A percentile compares a stretch with the other conserved stretches of the same genome.
Conservation (phyloP, 1,139 yeast genomes). For the Scheffersomyces parashehatae region DNA sequence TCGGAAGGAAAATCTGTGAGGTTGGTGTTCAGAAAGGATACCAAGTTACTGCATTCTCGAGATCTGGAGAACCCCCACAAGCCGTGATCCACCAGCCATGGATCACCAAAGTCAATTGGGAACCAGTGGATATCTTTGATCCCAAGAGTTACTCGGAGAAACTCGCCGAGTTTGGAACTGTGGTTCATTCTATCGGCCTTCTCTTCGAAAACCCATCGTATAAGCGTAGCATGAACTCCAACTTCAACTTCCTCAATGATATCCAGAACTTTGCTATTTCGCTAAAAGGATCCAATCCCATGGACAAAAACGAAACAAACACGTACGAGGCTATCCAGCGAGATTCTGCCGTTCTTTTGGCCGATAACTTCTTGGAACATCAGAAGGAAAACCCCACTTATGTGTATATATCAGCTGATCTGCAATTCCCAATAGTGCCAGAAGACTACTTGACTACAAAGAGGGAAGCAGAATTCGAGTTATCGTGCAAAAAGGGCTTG, state of each 20-base stretch:
- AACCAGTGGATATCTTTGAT: constrained; percentile 64
- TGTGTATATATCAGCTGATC: constrained; percentile 82
- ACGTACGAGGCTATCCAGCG: constrained; percentile 67
- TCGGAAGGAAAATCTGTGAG: constrained; percentile 73
- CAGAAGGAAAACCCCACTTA: constrained; percentile 41
- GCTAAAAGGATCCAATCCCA: constrained; percentile 51
- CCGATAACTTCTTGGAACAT: constrained; percentile 50
- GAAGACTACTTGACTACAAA: constrained; percentile 71
- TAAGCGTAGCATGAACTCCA: constrained; percentile 54
- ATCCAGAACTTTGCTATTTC: constrained; percentile 27
- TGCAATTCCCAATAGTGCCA: constrained; percentile 67
- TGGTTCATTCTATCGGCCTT: constrained; percentile 83
- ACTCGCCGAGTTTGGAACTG: constrained; percentile 55
- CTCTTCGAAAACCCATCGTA: constrained; percentile 67
- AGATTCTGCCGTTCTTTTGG: constrained; percentile 67
- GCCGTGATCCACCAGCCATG: constrained; percentile 34
- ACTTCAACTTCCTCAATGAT: constrained; percentile 32
- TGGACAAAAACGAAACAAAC: constrained; percentile 45
- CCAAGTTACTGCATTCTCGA: constrained; percentile 62
- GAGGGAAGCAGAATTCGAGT: constrained; percentile 69
- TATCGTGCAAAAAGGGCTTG: constrained; percentile 44
- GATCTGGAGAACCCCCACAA: constrained; percentile 59
- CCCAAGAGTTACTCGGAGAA: constrained; percentile 55
- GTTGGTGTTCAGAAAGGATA: constrained; percentile 64
- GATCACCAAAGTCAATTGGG: constrained; percentile 68